A percentile compares a stretch with the other conserved stretches of the same genome.
phyloP scores from a whole-genome alignment of 2,329 filamentous ascomycete genomes.

The Sclerotinia spermophila region DNA sequence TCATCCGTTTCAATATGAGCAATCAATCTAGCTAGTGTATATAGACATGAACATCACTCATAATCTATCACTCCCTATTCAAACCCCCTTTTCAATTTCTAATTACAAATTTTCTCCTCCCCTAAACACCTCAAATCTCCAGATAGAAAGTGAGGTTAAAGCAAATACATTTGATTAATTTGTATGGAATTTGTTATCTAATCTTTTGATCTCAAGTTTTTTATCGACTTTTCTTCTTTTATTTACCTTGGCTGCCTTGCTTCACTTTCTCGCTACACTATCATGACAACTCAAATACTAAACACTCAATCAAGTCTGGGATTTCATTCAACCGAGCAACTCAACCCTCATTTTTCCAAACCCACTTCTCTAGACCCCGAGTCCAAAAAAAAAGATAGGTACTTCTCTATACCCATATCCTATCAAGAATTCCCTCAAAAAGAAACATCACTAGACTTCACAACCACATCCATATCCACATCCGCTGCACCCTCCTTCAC shows the following conservation, averaged over 20 bases:
- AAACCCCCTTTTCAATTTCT: too few relatives aligned
- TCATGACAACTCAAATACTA: neutral
- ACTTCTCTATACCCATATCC: rapidly evolving
- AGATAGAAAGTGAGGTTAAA: too few relatives aligned
- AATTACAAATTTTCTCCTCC: too few relatives aligned
- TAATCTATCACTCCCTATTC: too few relatives aligned
- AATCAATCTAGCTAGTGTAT: too few relatives aligned
- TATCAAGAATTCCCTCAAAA: neutral
- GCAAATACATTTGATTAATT: too few relatives aligned
- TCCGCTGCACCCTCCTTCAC: too few relatives aligned
- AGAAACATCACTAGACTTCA: too few relatives aligned
- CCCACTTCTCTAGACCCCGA: neutral
- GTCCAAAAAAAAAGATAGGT: neutral
- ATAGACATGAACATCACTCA: too few relatives aligned
- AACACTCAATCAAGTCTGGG: neutral
- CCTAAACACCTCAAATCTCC: too few relatives aligned
- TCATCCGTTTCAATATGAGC: too few relatives aligned
- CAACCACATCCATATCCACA: too few relatives aligned
- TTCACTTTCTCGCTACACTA: neutral
- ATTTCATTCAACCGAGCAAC: neutral
- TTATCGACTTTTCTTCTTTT: neutral
- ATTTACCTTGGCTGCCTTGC: rapidly evolving
- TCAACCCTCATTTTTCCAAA: neutral
- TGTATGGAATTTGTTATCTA: neutral
- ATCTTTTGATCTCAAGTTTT: neutral